Percentiles rank a stretch among this genome's conserved stretches.
phyloP scores from a whole-genome alignment of 257 asterid species.

The Nicotiana knightiana region DNA sequence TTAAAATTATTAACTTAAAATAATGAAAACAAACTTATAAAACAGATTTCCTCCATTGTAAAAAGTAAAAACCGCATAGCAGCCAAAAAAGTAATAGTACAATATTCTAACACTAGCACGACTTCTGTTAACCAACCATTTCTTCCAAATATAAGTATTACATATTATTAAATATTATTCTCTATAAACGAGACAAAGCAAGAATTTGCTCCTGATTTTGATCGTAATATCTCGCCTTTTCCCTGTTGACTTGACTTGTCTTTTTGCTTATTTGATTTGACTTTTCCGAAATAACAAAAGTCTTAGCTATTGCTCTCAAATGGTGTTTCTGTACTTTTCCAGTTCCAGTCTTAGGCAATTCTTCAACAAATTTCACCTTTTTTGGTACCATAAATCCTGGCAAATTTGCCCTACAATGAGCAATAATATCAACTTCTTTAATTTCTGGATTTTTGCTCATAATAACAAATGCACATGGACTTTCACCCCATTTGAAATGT shows the following conservation, averaged over 20 bases:
- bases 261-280: conserved; percentile 7
- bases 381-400: conserved; percentile 81
- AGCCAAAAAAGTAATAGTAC: not conserved
- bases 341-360: conserved; percentile 59
- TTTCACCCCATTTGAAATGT: conserved; percentile 71
- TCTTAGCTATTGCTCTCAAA: conserved; percentile 54
- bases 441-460: not conserved
- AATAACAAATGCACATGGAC: conserved; percentile 39
- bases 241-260: conserved; percentile 22
- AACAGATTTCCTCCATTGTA: not conserved
- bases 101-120: not conserved
- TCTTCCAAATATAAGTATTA: not conserved
- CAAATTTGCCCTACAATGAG: conserved; percentile 52
- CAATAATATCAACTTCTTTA: conserved; percentile 46
- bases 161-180: not conserved
- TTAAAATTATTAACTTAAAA: too few species aligned
- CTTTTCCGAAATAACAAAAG: conserved; percentile 17
- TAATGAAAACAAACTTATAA: too few species aligned
- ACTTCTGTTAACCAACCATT: not conserved
- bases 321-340: conserved; percentile 71
- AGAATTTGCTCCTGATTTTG: conserved; percentile 36
- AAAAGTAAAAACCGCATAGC: not conserved
- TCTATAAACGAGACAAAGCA: conserved; percentile 57
- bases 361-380: conserved; percentile 49
- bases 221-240: conserved; percentile 10